phyloP scores from a whole-genome alignment of 371 early-diverging fungal genomes.

The Circinella umbellata region DNA sequence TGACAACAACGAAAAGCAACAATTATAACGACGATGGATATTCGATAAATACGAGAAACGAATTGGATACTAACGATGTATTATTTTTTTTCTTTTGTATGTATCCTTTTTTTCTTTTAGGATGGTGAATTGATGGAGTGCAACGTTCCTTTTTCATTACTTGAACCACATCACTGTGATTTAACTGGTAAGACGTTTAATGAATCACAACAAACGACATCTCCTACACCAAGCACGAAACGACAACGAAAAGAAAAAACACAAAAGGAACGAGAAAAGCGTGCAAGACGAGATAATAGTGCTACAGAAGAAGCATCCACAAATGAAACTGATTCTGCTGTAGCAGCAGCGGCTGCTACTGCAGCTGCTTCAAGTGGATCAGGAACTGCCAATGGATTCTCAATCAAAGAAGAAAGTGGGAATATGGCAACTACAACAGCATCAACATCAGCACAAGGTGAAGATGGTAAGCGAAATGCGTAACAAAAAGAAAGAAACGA shows the following conservation, averaged over 20 bases:
- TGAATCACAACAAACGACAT: constrained; percentile 18
- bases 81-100: too few species aligned
- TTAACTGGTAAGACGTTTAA: constrained; percentile 38
- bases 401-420: constrained; percentile 22
- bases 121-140: constrained; percentile 83
- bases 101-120: constrained; percentile 30
- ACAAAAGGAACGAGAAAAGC: constrained; percentile 52
- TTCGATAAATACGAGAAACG: too few species aligned
- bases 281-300: constrained; percentile 23
- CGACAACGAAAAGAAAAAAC: constrained; percentile 59
- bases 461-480: background rate
- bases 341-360: constrained; percentile 13
- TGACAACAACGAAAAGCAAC: too few species aligned
- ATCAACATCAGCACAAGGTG: background rate
- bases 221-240: constrained; percentile 40
- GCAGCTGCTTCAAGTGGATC: constrained; percentile 7
- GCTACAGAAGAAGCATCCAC: constrained; percentile 4
- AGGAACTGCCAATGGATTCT: constrained; percentile 14
- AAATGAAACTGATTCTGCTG: constrained; percentile 4
- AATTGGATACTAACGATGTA: too few species aligned
- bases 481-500: background rate
- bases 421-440: background rate
- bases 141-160: constrained; percentile 74
- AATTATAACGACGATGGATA: too few species aligned
- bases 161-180: constrained; percentile 73